phyloP scores from a whole-genome alignment of 2,329 filamentous ascomycete species.

The Penicillium rolfsii region DNA sequence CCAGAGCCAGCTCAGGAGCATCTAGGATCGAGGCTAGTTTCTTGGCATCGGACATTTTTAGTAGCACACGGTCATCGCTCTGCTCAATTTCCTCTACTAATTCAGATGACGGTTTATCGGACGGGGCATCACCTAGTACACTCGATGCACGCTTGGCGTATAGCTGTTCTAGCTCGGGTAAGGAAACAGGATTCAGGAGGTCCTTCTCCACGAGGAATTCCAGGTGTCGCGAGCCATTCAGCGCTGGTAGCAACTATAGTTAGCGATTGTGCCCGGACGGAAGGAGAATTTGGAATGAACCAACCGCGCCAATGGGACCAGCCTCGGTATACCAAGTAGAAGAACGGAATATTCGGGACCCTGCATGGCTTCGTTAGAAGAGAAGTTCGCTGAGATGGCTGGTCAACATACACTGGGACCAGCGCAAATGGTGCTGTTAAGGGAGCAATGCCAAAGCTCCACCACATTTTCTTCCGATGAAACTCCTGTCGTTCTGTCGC shows the following conservation, averaged over 20 bases:
- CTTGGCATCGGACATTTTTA: conserved; percentile 55
- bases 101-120: conserved; percentile 35
- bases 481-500: conserved; percentile 79
- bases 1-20: conserved; percentile 70
- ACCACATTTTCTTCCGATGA: conserved; percentile 76
- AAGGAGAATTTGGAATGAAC: conserved; percentile 26
- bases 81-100: conserved; percentile 41
- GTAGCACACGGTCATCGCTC: conserved; percentile 52
- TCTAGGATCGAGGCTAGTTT: conserved; percentile 64
- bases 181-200: conserved; percentile 68
- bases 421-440: conserved; percentile 80
- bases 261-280: conserved; percentile 7
- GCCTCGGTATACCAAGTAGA: conserved; percentile 86
- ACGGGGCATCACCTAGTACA: conserved; percentile 33
- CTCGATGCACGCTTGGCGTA: conserved; percentile 59
- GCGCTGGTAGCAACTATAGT: conserved; percentile 53
- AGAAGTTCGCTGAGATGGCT: not conserved
- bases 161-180: conserved; percentile 70
- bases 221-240: conserved; percentile 81
- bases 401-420: conserved; percentile 72
- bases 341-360: conserved; percentile 93
- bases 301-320: conserved; percentile 83
- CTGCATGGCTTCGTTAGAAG: conserved; percentile 50
- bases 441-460: conserved; percentile 81
- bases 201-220: conserved; percentile 77